phyloP scores from a whole-genome alignment of 73 alveolate species.

The Paramecium tetraurelia region DNA sequence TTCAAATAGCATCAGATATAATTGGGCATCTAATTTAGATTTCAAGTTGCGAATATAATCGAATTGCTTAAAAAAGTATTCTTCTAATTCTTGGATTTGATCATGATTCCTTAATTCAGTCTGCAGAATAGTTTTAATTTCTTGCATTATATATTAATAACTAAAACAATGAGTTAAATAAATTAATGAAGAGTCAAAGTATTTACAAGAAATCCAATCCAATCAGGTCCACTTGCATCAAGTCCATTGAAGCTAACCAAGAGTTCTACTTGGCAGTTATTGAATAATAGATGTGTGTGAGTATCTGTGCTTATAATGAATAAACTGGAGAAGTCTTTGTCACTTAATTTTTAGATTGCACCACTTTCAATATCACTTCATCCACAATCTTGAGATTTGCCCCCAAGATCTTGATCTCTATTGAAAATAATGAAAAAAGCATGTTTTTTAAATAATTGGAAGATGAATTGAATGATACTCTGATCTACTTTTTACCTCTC shows the following conservation, averaged over 20 bases:
- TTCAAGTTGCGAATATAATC: conserved; percentile 10
- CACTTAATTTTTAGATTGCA: background rate
- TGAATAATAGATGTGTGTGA: background rate
- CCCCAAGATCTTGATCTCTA: background rate
- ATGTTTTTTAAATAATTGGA: conserved; percentile 14
- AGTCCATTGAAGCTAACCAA: background rate
- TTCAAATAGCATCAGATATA: background rate
- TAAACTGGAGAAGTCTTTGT: conserved; percentile 1
- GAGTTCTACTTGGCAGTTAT: background rate
- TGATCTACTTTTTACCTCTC: background rate
- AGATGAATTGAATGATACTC: background rate
- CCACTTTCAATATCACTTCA: background rate
- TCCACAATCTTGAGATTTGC: conserved; percentile 19
- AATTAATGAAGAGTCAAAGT: conserved; percentile 30
- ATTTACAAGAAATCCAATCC: background rate
- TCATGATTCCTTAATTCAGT: background rate
- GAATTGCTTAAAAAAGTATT: background rate
- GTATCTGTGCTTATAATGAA: conserved; percentile 27
- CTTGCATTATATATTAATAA: background rate
- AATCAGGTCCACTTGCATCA: background rate
- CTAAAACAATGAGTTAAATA: background rate
- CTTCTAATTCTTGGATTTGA: background rate
- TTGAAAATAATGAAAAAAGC: conserved; percentile 2
- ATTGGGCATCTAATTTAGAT: conserved; percentile 11
- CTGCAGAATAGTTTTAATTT: background rate